Percentiles rank a stretch among this genome's conserved stretches.
Evolutionary conservation across 1,284 basidiomycete species (phyloP).

Genomic region (Phellopilus nigrolimitatus): DNA sequence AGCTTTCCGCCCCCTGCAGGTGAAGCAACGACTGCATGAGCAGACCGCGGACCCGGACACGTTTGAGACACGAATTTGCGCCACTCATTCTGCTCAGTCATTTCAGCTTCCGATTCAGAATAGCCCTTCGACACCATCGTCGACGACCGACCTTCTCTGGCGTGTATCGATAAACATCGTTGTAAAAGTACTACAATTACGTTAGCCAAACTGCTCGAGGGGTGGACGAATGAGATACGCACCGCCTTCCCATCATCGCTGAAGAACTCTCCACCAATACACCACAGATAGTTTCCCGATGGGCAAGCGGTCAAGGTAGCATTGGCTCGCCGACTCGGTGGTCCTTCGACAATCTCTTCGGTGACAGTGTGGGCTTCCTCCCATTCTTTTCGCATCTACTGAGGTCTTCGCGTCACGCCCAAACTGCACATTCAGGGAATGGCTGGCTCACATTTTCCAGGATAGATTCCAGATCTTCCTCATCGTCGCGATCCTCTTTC

Average conservation of each 20-base stretch:
- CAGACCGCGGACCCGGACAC: conserved; percentile 80
- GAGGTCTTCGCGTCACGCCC: conserved; percentile 1
- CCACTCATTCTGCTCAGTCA: conserved; percentile 68
- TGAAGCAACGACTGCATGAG: conserved; percentile 74
- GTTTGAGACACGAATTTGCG: conserved; percentile 76
- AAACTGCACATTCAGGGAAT: not conserved
- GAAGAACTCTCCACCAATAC: conserved; percentile 81
- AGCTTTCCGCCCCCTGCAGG: conserved; percentile 78
- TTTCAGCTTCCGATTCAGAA: not conserved
- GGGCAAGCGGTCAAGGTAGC: conserved; percentile 78
- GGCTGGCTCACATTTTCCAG: conserved; percentile 57
- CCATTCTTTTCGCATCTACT: conserved; percentile 74
- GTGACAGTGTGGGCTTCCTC: conserved; percentile 70
- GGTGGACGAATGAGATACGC: conserved; percentile 26
- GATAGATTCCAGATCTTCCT: conserved; percentile 77
- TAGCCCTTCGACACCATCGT: not conserved
- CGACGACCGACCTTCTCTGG: conserved; percentile 64
- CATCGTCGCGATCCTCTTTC: conserved; percentile 52
- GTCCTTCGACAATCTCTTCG: conserved; percentile 72
- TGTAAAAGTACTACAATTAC: conserved; percentile 63
- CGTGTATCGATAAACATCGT: conserved; percentile 76
- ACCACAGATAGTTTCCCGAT: conserved; percentile 75
- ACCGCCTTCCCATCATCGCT: conserved; percentile 78
- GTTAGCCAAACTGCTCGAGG: not conserved
- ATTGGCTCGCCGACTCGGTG: conserved; percentile 76